A percentile compares a stretch with the other conserved stretches of the same genome.
Evolutionary conservation across 2,329 filamentous ascomycete species (phyloP).

Genomic region (Colletotrichum spaethianum): DNA sequence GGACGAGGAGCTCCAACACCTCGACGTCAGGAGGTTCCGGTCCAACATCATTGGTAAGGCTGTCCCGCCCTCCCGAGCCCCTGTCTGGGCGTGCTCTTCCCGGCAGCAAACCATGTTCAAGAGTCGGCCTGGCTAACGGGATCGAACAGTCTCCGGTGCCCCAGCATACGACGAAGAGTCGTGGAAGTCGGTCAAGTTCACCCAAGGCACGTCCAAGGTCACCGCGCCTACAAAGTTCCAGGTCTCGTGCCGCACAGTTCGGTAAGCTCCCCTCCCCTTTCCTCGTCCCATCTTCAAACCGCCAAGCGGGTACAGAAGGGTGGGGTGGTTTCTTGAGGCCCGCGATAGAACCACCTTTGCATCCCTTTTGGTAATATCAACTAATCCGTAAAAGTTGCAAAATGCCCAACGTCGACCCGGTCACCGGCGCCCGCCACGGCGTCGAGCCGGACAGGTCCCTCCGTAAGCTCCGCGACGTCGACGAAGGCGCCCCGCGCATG

Average conservation of each 20-base stretch:
- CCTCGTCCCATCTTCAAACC: background rate
- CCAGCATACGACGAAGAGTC: constrained; percentile 78
- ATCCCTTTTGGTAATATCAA: background rate
- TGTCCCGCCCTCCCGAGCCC: background rate
- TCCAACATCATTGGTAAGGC: constrained; percentile 77
- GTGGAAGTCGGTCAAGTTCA: constrained; percentile 75
- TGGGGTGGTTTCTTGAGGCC: background rate
- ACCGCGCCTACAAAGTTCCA: constrained; percentile 61
- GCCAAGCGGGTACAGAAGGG: background rate
- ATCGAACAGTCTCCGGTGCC: constrained; percentile 68
- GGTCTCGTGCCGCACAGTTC: constrained; percentile 75
- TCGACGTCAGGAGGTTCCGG: constrained; percentile 77
- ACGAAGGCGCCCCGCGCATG: constrained; percentile 68
- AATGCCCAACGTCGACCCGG: constrained; percentile 78
- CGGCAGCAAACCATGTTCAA: too few species aligned
- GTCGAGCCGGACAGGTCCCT: constrained; percentile 72
- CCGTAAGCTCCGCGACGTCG: constrained; percentile 71
- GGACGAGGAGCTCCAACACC: constrained; percentile 60
- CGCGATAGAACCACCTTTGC: background rate
- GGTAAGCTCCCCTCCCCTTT: constrained; percentile 55
- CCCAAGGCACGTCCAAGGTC: constrained; percentile 63
- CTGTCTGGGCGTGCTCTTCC: constrained; percentile 5
- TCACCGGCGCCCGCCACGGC: constrained; percentile 68
- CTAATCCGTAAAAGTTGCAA: constrained; percentile 65
- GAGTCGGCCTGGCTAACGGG: background rate